Evolutionary conservation across 176 grass and related monocot species (phyloP).

Genomic region (Ensete ventricosum): DNA sequence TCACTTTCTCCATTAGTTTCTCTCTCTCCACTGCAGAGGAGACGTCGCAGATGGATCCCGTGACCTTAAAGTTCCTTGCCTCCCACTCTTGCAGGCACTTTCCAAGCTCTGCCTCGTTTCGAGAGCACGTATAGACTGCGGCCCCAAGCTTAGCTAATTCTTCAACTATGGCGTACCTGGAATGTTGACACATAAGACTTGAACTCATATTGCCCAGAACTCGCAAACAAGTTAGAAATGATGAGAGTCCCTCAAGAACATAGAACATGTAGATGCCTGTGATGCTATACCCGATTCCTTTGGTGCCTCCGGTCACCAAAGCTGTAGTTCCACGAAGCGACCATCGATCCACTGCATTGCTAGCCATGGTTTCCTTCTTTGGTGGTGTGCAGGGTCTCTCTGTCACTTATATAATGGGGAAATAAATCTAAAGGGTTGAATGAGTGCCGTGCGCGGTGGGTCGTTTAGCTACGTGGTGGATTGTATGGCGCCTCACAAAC

Average conservation of each 20-base stretch:
- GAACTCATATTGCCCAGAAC: background rate
- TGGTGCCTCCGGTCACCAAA: conserved; percentile 27
- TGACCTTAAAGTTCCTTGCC: background rate
- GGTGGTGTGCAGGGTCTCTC: too few species aligned
- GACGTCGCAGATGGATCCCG: conserved; percentile 37
- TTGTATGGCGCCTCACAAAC: too few species aligned
- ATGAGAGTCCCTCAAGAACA: too few species aligned
- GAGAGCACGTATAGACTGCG: conserved; percentile 31
- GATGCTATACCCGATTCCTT: conserved; percentile 27
- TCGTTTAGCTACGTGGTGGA: too few species aligned
- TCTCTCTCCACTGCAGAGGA: conserved; percentile 21
- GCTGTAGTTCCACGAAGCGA: conserved; percentile 23
- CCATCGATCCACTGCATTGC: conserved; percentile 2
- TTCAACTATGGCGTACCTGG: conserved; percentile 35
- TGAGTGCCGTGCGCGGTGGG: too few species aligned
- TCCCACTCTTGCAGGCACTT: conserved; percentile 27
- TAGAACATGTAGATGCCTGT: too few species aligned
- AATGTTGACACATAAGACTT: background rate
- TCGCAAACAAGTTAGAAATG: background rate
- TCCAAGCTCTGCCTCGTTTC: conserved; percentile 22
- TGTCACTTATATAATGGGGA: too few species aligned
- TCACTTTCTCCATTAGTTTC: conserved; percentile 13
- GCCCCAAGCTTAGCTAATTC: conserved; percentile 30
- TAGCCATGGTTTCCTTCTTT: too few species aligned
- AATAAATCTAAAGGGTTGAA: too few species aligned